Base-by-base conservation (phyloP, 345 rosid species). In the Linum usitatissimum region DNA sequence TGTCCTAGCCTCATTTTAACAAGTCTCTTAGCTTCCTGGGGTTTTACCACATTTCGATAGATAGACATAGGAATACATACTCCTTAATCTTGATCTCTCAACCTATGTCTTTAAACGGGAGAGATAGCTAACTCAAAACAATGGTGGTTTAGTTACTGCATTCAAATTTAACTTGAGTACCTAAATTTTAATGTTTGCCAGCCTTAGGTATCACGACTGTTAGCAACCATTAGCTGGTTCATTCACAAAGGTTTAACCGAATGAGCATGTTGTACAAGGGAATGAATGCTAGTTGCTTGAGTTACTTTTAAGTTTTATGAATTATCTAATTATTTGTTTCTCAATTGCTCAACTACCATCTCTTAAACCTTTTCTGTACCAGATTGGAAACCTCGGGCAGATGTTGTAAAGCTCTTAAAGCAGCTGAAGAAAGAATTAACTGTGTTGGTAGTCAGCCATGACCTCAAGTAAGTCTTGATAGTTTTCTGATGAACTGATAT, bases 371-470 rank as follows among this genome's bases (percentile, higher is more conserved):
- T 60, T 55, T 30, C 17, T 39, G 21, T 18, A 54, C 55, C 79
- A 93, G 99, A 93, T 71, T 87, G 96, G 99, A 93, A 85, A 76
- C 91, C 94, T 53, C 84, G 94, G 49, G 85, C 94, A 67, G 97
- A 93, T 79, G 87, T 89, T 28, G 81, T 83, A 64, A 93, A 84
- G 83, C 97, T 89, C 67, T 75, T 89, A 75, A 86, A 80, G 81
- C 80, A 81, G 73, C 84, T 93, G 60, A 90, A 89, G 86, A 81
- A 84, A 80, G 84, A 87, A 74, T 76, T 92, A 57, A 85, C 88
- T 18, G 69, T 89, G 60, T 88, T 92, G 64, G 94, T 89, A 66
- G 97, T 89, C 49, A 89, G 98, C 79, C 96, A 89, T 73, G 96
- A 89, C 76, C 85, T 89, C 73, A 89, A 80, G 96, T 92, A 75